phyloP scores from a whole-genome alignment of 2,329 filamentous ascomycete species.

The Monilinia aucupariae region DNA sequence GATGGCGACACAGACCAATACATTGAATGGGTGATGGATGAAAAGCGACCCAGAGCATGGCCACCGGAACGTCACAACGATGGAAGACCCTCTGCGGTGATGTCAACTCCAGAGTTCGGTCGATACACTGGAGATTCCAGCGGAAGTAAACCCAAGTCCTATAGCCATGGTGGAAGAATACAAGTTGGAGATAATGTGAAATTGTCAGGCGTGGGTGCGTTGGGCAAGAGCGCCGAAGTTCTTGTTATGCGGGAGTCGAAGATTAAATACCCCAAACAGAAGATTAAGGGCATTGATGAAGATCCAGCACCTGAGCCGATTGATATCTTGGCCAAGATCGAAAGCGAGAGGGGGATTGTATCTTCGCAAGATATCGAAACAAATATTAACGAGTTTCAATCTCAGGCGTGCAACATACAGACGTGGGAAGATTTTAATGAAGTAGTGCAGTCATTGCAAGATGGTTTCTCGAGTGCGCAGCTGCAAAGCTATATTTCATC shows the following conservation, averaged over 20 bases:
- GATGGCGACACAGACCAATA: neutral
- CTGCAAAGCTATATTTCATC: constrained; percentile 29
- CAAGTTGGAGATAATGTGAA: constrained; percentile 25
- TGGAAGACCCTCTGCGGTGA: neutral
- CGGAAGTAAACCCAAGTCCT: constrained; percentile 11
- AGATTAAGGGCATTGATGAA: neutral
- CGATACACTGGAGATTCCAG: neutral
- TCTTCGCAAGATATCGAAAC: constrained; percentile 28
- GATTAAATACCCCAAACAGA: constrained; percentile 19
- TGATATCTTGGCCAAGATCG: constrained; percentile 32
- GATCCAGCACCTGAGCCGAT: constrained; percentile 23
- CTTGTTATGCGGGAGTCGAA: constrained; percentile 34
- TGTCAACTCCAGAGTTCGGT: neutral
- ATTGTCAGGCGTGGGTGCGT: constrained; percentile 16
- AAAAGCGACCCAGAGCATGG: neutral
- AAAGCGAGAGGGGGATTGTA: constrained; percentile 31
- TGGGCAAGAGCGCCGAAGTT: constrained; percentile 29
- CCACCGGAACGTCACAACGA: neutral
- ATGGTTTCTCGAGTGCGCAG: constrained; percentile 32
- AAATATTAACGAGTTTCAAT: constrained; percentile 33
- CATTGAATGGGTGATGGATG: neutral
- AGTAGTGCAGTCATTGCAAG: constrained; percentile 28
- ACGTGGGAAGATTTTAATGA: constrained; percentile 30
- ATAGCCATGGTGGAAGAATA: constrained; percentile 24
- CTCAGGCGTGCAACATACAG: constrained; percentile 20